Evolutionary conservation across 2,329 filamentous ascomycete species (phyloP).

Genomic region (Chaetomium sp.): DNA sequence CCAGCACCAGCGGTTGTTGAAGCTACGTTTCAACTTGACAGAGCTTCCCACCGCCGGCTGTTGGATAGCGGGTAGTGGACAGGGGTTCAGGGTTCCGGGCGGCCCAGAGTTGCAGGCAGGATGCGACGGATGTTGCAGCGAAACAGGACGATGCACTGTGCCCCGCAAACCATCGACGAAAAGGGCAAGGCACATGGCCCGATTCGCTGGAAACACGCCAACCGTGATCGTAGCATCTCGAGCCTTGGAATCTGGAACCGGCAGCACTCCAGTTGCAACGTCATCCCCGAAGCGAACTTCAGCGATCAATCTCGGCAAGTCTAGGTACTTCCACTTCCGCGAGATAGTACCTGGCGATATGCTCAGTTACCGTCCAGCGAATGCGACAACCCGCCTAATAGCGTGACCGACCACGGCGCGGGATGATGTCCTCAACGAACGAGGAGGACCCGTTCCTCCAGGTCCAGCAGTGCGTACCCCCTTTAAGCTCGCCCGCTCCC

Average conservation of each 20-base stretch:
- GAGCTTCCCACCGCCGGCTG: conserved; percentile 7
- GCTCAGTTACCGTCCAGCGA: conserved; percentile 18
- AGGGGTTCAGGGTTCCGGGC: conserved; percentile 16
- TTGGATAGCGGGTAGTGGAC: conserved; percentile 4
- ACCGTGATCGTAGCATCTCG: conserved; percentile 10
- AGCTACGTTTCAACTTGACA: conserved; percentile 37
- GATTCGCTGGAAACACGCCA: conserved; percentile 8
- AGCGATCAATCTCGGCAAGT: background rate
- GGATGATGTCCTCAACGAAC: conserved; percentile 68
- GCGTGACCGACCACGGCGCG: conserved; percentile 33
- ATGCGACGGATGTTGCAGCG: conserved; percentile 5
- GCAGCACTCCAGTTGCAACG: conserved; percentile 29
- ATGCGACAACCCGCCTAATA: conserved; percentile 24
- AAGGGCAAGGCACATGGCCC: background rate
- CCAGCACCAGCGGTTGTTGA: conserved; percentile 28
- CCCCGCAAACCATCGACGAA: background rate
- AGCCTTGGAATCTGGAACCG: background rate
- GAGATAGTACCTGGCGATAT: conserved; percentile 24
- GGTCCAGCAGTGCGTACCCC: conserved; percentile 62
- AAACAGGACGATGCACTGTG: background rate
- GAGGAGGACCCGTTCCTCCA: conserved; percentile 73
- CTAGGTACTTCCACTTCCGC: background rate
- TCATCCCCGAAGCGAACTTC: conserved; percentile 23
- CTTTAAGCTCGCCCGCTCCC: conserved; percentile 12
- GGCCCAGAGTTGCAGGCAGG: conserved; percentile 14